Percentiles rank a stretch among this genome's conserved stretches.
These are phyloP conservation scores for Prunus salicina DNA, from an alignment of 306 rosid species.

Conservation along the genomic window DNA sequence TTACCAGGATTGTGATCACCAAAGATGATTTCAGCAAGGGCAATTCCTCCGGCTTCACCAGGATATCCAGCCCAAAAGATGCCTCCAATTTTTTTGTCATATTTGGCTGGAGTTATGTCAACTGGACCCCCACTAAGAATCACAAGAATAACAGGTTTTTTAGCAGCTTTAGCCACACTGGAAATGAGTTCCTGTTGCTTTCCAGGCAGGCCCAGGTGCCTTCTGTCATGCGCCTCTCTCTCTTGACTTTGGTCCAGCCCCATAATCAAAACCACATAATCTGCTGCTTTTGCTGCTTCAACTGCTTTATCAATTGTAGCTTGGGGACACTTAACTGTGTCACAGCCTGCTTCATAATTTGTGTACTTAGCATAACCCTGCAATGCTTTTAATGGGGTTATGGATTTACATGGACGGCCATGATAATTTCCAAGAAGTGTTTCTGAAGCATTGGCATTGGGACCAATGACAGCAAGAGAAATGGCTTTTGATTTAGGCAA, in stretches of 20 bases:
- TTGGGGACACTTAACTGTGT: slow-evolving; percentile 47
- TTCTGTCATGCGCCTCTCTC: slow-evolving; percentile 67
- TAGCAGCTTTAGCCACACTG: slow-evolving; percentile 66
- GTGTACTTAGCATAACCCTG: slow-evolving; percentile 45
- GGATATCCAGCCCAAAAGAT: slow-evolving; percentile 99
- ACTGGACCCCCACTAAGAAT: slow-evolving; percentile 82
- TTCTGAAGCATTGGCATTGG: slow-evolving; percentile 60
- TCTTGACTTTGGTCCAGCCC: slow-evolving; percentile 83
- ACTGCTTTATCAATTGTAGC: slow-evolving; percentile 58
- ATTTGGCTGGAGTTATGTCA: slow-evolving; percentile 71
- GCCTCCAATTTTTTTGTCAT: slow-evolving; percentile 60
- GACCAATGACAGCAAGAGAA: slow-evolving; percentile 82
- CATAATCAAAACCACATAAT: slow-evolving; percentile 76
- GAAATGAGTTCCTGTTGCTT: slow-evolving; percentile 64
- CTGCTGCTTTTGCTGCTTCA: slow-evolving; percentile 46
- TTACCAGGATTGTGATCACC: slow-evolving; percentile 94
- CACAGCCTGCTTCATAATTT: slow-evolving; percentile 63
- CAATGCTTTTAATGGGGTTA: slow-evolving; percentile 60
- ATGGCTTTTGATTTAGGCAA: slow-evolving; percentile 47
- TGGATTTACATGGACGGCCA: slow-evolving; percentile 70
- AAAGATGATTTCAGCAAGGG: slow-evolving; percentile 76
- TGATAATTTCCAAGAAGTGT: slow-evolving; percentile 79
- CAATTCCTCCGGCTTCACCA: slow-evolving; percentile 77
- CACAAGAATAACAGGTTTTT: slow-evolving; percentile 69
- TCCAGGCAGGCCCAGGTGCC: slow-evolving; percentile 63